A percentile compares a stretch with the other conserved stretches of the same genome.
Evolutionary conservation across 139 green algal species (phyloP).

Genomic region (Penium margaritaceum): DNA sequence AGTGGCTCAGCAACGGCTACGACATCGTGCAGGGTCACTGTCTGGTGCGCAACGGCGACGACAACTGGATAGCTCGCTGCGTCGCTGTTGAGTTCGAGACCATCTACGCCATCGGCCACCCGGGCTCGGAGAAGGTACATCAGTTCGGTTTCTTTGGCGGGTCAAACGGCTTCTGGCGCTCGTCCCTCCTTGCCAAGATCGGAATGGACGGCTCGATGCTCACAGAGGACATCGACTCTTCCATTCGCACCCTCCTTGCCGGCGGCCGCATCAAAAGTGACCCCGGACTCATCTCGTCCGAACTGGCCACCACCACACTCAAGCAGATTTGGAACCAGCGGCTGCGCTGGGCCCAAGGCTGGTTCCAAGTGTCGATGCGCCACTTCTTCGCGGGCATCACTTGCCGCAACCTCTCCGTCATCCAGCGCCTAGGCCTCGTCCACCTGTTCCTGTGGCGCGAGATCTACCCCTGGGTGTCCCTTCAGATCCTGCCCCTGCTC

Average conservation of each 20-base stretch:
- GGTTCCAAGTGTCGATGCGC: constrained; percentile 40
- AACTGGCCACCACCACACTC: constrained; percentile 29
- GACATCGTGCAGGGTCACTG: constrained; percentile 44
- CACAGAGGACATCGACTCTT: constrained; percentile 42
- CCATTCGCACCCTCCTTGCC: constrained; percentile 15
- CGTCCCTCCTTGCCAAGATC: constrained; percentile 20
- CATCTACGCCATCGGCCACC: constrained; percentile 38
- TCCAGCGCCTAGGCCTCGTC: constrained; percentile 21
- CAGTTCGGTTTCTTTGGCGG: constrained; percentile 41
- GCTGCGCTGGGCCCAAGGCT: constrained; percentile 43
- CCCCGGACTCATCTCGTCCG: constrained; percentile 30
- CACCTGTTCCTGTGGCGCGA: constrained; percentile 38
- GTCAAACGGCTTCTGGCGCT: constrained; percentile 40
- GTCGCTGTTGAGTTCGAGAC: constrained; percentile 36
- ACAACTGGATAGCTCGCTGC: constrained; percentile 9
- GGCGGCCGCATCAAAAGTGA: constrained; percentile 33
- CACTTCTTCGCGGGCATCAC: constrained; percentile 27
- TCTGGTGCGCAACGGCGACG: constrained; percentile 29
- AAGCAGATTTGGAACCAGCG: constrained; percentile 38
- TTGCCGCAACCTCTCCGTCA: constrained; percentile 18
- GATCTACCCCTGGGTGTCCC: constrained; percentile 29
- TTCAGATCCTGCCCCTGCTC: constrained; percentile 38
- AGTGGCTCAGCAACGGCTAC: constrained; percentile 32
- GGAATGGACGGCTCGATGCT: constrained; percentile 38
- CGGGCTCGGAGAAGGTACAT: constrained; percentile 28